Base-by-base conservation (phyloP, 2,329 filamentous ascomycete genomes). In the Sporothrix curviconia region DNA sequence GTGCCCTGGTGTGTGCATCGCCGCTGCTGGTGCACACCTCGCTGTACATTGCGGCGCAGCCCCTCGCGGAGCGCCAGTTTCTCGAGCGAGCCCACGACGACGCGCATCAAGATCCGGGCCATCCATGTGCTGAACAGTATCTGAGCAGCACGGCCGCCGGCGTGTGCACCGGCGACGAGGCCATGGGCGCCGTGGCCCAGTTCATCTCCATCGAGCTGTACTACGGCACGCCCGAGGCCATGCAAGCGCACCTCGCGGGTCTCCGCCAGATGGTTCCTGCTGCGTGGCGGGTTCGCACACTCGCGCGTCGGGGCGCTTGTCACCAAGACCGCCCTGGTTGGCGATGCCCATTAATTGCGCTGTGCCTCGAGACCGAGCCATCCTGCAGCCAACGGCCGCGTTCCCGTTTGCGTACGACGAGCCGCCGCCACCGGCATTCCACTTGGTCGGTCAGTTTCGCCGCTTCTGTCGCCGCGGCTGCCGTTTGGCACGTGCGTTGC, bases 131-230 rank as follows among this genome's bases (percentile, higher is more conserved):
- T 79, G 19, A 78, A 78, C 58, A 74, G 39, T 71, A 74, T 34
- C 71, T 79, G 12, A 64, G 66, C 30, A 63, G 44, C 44, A 34
- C 44, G 4, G 44, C 68, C 11, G 60, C 68, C 2, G 64, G 62
- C 1, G 64, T 32, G 22, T 53, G 66, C 40, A 71, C 68, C 4
- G 71, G 68, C 55, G 74, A 77, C 60, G 69, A 71, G 17, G 71
- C 73, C 11, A 70, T 78, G 43, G 71, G 73, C 14, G 74, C 69
- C 14, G 74, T 78, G 4, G 67, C 72, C 1, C 76, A 78, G 61
- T 70, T 78, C 61, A 69, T 76, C 9, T 65, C 72, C 15, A 73
- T 76, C 50, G 77, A 77, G 54, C 78, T 75, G 73, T 78, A 76
- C 61, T 79, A 76, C 72, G 75, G 75, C 3, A 71, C 69, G 34